phyloP scores from a whole-genome alignment of 192 early-diverging fungal genomes.

The Entophlyctis luteolus region DNA sequence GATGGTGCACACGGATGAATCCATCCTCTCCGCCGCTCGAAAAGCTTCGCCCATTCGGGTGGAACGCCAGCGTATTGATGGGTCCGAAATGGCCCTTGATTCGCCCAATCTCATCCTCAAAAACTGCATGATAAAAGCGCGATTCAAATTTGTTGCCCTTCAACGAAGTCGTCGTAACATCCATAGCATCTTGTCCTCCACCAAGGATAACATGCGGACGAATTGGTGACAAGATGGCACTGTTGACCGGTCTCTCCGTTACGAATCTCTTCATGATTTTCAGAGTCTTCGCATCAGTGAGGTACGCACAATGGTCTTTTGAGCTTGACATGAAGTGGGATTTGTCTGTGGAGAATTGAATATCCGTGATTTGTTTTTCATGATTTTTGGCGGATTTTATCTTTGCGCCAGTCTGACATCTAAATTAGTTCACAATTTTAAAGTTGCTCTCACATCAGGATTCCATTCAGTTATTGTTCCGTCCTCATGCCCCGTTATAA shows the following conservation, averaged over 20 bases:
- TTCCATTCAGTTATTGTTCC: slow-evolving; percentile 86
- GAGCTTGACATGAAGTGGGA: slow-evolving; percentile 93
- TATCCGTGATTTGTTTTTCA: slow-evolving; percentile 72
- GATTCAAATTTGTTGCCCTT: slow-evolving; percentile 96
- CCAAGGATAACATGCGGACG: slow-evolving; percentile 61
- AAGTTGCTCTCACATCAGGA: slow-evolving; percentile 54
- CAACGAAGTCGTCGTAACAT: slow-evolving; percentile 85
- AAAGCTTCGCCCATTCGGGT: slow-evolving; percentile 90
- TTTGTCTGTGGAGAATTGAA: slow-evolving; percentile 87
- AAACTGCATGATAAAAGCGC: slow-evolving; percentile 91
- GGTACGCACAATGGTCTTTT: slow-evolving; percentile 87
- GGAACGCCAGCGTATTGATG: slow-evolving; percentile 97
- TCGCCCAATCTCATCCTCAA: slow-evolving; percentile 94
- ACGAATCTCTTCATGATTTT: slow-evolving; percentile 77
- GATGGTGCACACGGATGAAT: slow-evolving; percentile 92
- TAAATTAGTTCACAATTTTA: not conserved
- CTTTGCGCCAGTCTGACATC: slow-evolving; percentile 61
- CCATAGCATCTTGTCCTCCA: slow-evolving; percentile 98
- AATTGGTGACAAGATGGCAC: slow-evolving; percentile 84
- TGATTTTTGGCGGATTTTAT: slow-evolving; percentile 66
- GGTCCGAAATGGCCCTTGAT: slow-evolving; percentile 99
- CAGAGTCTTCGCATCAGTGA: slow-evolving; percentile 83
- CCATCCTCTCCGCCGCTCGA: slow-evolving; percentile 97
- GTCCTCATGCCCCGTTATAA: slow-evolving; percentile 91
- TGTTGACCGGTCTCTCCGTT: slow-evolving; percentile 87